Evolutionary conservation across 257 asterid species (phyloP).

Genomic region (Nicotiana tomentosiformis): DNA sequence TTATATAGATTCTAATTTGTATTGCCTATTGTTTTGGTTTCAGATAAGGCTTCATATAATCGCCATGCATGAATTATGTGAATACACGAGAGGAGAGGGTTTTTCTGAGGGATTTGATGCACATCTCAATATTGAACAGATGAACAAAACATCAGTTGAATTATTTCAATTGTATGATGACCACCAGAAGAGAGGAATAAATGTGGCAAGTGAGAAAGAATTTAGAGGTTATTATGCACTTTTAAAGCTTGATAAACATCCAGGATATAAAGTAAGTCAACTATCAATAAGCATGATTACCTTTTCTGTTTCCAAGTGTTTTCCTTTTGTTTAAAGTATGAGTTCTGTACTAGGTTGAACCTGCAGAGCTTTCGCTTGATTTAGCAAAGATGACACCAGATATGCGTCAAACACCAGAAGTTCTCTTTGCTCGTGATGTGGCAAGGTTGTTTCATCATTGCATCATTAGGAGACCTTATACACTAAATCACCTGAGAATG

Average conservation of each 20-base stretch:
- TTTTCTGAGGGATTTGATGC: constrained; percentile 99
- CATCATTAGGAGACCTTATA: constrained; percentile 5
- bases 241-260: constrained; percentile 97
- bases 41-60: constrained; percentile 98
- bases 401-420: constrained; percentile 84
- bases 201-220: constrained; percentile 82
- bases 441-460: constrained; percentile 60
- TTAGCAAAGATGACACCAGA: constrained; percentile 95
- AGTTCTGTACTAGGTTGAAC: constrained; percentile 89
- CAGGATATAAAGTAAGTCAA: constrained; percentile 91
- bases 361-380: constrained; percentile 99
- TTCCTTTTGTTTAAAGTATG: constrained; percentile 38
- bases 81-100: constrained; percentile 94
- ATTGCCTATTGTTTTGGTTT: constrained; percentile 19
- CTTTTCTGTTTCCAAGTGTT: constrained; percentile 16
- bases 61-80: constrained; percentile 98
- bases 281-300: constrained; percentile 24
- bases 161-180: constrained; percentile 88
- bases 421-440: constrained; percentile 91
- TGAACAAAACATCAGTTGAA: constrained; percentile 97
- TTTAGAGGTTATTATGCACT: constrained; percentile 99
- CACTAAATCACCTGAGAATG: neutral
- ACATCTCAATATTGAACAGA: constrained; percentile 96
- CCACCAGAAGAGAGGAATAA: constrained; percentile 79
- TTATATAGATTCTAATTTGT: neutral